Base-by-base conservation (phyloP, 2,329 filamentous ascomycete species). In the Diplodia intermedia region DNA sequence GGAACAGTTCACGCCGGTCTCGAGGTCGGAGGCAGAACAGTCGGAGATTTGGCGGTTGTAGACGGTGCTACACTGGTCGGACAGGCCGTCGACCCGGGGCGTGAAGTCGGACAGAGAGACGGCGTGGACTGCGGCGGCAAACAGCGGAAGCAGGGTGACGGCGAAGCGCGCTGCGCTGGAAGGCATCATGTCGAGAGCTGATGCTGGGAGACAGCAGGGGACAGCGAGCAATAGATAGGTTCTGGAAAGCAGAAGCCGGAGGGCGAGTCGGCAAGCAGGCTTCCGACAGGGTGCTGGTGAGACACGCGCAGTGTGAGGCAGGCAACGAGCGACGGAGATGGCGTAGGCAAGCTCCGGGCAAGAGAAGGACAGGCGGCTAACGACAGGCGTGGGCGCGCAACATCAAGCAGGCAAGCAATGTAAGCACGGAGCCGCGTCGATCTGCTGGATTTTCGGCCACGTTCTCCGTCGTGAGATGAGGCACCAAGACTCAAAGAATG, bases 41-140 rank as follows among this genome's bases (percentile, higher is more conserved):
- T 78, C 79, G 9, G 74, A 62, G 67, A 85, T 82, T 9, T 72
- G 65, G 15, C 75, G 68, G 33, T 73, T 79, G 76, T 85, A 85
- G 33, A 81, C 75, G 8, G 70, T 70, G 52, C 79, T 66, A 71
- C 83, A 84, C 26, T 71, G 65, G 15, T 71, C 49, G 4, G 80
- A 78, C 5, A 84, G 78, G 68, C 78, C 75, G 7, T 77, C 73
- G 70, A 81, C 76, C 47, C 77, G 76, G 23, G 82, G 82, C 1
- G 76, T 77, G 72, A 84, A 84, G 72, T 82, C 80, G 33, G 78
- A 73, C 47, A 84, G 80, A 26, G 79, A 78, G 50, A 83, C 79
- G n/a, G 81, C 74, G 54, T 73, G 67, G 20, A 73, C 70, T 52
- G 74, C 71, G 31, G 72, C 65, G 14, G 72, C 70, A 31, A 74